Evolutionary conservation across 331 rosid genomes (phyloP).

Genomic region (Erythrophleum ivorense): DNA sequence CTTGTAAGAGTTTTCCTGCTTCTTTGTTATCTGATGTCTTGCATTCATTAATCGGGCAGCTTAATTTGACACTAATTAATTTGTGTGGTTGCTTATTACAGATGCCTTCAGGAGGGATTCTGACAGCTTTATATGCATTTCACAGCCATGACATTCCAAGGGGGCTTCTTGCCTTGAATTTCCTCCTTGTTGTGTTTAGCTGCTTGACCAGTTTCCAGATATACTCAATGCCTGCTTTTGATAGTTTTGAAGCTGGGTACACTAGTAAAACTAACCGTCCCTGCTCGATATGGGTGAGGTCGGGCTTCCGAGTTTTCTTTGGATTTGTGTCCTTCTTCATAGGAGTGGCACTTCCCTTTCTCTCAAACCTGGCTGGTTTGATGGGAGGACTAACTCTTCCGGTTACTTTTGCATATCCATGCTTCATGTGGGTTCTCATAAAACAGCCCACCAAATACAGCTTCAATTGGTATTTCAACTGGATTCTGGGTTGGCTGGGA

Average conservation of each 20-base stretch:
- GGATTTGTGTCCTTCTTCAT: conserved; percentile 90
- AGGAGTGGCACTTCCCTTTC: conserved; percentile 97
- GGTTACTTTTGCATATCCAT: conserved; percentile 96
- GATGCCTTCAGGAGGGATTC: conserved; percentile 99
- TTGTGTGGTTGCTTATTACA: conserved; percentile 36
- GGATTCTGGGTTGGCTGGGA: conserved; percentile 95
- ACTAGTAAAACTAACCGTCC: conserved; percentile 97
- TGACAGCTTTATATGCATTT: conserved; percentile 82
- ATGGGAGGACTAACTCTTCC: conserved; percentile 99
- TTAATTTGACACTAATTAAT: neutral
- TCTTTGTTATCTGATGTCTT: neutral
- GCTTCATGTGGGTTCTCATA: conserved; percentile 99
- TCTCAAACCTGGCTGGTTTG: conserved; percentile 94
- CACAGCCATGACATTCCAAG: conserved; percentile 94
- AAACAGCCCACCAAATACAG: conserved; percentile 88
- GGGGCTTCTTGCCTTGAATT: conserved; percentile 86
- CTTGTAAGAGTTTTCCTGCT: conserved; percentile 56
- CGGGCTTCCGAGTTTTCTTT: conserved; percentile 86
- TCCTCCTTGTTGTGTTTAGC: conserved; percentile 94
- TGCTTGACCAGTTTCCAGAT: conserved; percentile 98
- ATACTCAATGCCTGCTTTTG: conserved; percentile 98
- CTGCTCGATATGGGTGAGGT: conserved; percentile 95
- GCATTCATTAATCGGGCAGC: neutral
- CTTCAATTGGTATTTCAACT: conserved; percentile 94
- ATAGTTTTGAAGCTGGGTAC: conserved; percentile 98